Evolutionary conservation across 2,329 filamentous ascomycete genomes (phyloP).

Genomic region (Graphilbum sp.): DNA sequence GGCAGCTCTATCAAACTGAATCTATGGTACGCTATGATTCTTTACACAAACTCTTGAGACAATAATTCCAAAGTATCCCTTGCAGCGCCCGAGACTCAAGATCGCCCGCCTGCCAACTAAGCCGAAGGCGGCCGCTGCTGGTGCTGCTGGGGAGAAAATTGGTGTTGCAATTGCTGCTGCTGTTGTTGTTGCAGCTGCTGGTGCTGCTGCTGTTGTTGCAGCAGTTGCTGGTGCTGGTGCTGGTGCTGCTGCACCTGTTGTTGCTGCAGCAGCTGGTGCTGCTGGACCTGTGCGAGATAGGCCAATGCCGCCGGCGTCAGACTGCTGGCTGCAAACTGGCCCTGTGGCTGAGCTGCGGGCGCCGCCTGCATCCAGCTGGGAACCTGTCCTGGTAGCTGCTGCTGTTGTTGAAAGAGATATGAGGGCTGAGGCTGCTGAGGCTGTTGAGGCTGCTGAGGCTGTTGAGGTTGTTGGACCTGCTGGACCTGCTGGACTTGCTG

Average conservation of each 20-base stretch:
- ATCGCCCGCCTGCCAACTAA: neutral
- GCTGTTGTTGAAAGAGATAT: too few species aligned
- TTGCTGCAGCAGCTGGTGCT: neutral
- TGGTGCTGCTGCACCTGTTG: constrained; percentile 12
- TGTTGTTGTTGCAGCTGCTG: constrained; percentile 1
- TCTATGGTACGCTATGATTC: too few species aligned
- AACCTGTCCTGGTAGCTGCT: too few species aligned
- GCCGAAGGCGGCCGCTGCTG: neutral
- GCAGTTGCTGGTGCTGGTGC: constrained; percentile 7
- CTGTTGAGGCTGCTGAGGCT: neutral
- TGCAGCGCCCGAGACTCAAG: neutral
- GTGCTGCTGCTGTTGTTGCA: constrained; percentile 2
- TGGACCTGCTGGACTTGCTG: neutral
- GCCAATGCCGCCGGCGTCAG: neutral
- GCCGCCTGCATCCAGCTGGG: too few species aligned
- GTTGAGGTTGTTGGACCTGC: neutral
- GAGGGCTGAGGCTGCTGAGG: neutral
- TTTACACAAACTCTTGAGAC: too few species aligned
- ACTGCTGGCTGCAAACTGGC: neutral
- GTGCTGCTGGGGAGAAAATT: neutral
- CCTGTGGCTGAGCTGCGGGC: too few species aligned
- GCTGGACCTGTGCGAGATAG: neutral
- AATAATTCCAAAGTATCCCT: too few species aligned
- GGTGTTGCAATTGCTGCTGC: constrained; percentile 1
- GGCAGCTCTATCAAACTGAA: too few species aligned